phyloP scores from a whole-genome alignment of 176 grass and related monocot species.

The Ensete glaucum region DNA sequence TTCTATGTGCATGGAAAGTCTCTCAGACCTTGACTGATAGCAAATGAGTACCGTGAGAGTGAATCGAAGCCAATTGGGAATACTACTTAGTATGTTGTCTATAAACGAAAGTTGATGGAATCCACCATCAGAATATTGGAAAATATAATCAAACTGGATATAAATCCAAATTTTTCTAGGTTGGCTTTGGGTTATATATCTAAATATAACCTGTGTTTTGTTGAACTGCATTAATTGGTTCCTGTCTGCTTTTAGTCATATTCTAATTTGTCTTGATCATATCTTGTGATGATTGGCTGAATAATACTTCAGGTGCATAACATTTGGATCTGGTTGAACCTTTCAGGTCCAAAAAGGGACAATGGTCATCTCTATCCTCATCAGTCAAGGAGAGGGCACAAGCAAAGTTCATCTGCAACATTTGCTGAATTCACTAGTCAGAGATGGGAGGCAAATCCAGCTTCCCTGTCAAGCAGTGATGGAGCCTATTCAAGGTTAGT shows the following conservation, averaged over 20 bases:
- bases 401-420: too few relatives aligned
- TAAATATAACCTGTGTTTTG: too few relatives aligned
- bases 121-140: background rate
- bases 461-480: background rate
- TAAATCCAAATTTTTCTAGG: background rate
- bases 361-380: background rate
- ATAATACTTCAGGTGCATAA: background rate
- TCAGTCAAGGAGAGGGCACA: background rate
- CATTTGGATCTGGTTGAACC: background rate
- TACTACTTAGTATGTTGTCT: too few relatives aligned
- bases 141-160: background rate
- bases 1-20: too few relatives aligned
- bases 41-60: too few relatives aligned
- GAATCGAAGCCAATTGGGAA: too few relatives aligned
- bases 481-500: background rate
- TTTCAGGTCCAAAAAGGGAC: background rate
- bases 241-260: background rate
- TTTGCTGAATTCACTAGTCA: background rate
- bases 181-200: background rate
- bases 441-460: background rate
- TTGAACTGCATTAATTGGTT: background rate
- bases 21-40: too few relatives aligned
- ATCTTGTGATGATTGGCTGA: background rate
- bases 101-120: too few relatives aligned
- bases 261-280: background rate